These are phyloP conservation scores for Aspergillus pseudoterreus DNA, from an alignment of 2,329 filamentous ascomycete species.

Conservation along the genomic window DNA sequence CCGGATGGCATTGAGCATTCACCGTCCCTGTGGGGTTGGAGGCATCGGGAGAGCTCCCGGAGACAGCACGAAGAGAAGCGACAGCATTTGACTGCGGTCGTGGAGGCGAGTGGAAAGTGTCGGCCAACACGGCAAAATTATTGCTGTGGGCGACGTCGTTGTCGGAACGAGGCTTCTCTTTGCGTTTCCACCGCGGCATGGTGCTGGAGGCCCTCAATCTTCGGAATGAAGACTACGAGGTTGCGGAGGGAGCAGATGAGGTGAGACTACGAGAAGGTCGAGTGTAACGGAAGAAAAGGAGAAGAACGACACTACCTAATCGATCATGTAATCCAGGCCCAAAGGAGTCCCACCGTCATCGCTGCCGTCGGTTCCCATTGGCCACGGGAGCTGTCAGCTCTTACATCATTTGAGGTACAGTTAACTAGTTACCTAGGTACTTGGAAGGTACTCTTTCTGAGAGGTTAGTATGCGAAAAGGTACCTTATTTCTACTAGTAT, in stretches of 20 bases:
- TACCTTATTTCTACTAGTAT: too few species aligned
- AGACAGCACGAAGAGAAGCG: slow-evolving; percentile 15
- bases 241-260: neutral
- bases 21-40: neutral
- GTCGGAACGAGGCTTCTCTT: slow-evolving; percentile 10
- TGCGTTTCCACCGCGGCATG: slow-evolving; percentile 23
- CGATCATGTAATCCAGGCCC: neutral
- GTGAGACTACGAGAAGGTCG: neutral
- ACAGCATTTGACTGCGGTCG: slow-evolving; percentile 8
- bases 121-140: slow-evolving; percentile 1
- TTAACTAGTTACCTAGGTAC: too few species aligned
- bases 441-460: too few species aligned
- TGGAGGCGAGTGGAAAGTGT: slow-evolving; percentile 3
- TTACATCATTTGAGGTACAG: neutral
- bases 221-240: neutral
- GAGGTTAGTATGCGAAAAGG: too few species aligned
- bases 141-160: slow-evolving; percentile 8
- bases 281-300: neutral
- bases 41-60: slow-evolving; percentile 9
- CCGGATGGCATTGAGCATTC: neutral
- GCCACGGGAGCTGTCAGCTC: neutral
- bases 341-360: neutral
- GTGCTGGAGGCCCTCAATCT: neutral
- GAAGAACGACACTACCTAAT: neutral
- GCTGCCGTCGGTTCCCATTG: neutral